A percentile compares a stretch with the other conserved stretches of the same genome.
Evolutionary conservation across 2,329 filamentous ascomycete genomes (phyloP).

Genomic region (Fusarium sp.): DNA sequence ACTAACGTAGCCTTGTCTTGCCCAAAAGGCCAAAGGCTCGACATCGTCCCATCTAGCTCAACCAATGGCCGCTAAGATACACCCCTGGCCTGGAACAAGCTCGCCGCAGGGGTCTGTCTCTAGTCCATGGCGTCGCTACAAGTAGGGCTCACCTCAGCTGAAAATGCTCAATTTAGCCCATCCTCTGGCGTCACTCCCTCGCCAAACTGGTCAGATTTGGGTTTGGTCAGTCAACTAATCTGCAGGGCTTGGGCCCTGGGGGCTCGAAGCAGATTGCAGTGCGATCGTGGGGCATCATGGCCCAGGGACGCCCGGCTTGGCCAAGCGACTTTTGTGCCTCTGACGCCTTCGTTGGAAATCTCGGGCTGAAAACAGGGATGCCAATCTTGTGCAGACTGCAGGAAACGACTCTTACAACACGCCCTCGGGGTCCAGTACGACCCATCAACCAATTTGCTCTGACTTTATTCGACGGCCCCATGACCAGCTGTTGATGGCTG

Average conservation of each 20-base stretch:
- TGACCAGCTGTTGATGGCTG: conserved; percentile 24
- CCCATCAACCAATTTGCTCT: conserved; percentile 18
- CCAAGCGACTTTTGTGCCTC: conserved; percentile 31
- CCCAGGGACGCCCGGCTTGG: conserved; percentile 37
- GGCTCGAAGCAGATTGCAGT: conserved; percentile 44
- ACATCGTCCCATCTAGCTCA: conserved; percentile 20
- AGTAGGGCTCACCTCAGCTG: conserved; percentile 55
- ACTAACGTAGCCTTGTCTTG: conserved; percentile 28
- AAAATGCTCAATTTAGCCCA: conserved; percentile 46
- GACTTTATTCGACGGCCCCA: conserved; percentile 31
- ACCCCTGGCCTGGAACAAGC: conserved; percentile 45
- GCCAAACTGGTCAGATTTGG: conserved; percentile 32
- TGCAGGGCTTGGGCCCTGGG: conserved; percentile 26
- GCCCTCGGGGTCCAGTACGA: conserved; percentile 31
- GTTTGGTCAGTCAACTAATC: conserved; percentile 32
- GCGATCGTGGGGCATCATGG: conserved; percentile 43
- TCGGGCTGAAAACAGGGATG: conserved; percentile 46
- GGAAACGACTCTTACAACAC: conserved; percentile 24
- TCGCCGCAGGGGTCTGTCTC: conserved; percentile 39
- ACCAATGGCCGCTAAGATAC: conserved; percentile 42
- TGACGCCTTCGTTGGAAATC: conserved; percentile 41
- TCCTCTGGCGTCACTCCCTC: conserved; percentile 43
- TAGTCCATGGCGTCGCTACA: conserved; percentile 42
- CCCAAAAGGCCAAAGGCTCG: conserved; percentile 25
- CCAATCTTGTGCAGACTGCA: conserved; percentile 37